Conservation (phyloP, 805 yeast species). For the Kluyveromyces starmeri region DNA sequence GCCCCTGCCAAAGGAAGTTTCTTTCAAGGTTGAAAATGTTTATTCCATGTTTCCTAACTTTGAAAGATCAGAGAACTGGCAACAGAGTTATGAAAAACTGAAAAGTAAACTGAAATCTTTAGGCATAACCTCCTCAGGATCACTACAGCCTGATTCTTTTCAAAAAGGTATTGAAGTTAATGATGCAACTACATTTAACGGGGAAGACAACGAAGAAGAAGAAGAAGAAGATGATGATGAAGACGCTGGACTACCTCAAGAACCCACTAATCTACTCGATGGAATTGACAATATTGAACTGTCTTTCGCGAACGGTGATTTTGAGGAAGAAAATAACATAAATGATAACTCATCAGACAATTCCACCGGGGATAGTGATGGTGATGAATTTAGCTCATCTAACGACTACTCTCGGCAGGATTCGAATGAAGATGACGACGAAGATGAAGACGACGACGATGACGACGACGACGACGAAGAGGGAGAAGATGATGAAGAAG, state of each 20-base stretch:
- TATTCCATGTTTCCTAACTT: conserved; percentile 28
- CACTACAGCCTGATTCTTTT: neutral
- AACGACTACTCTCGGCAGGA: too few relatives aligned
- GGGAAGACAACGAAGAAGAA: conserved; percentile 19
- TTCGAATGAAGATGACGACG: conserved; percentile 5
- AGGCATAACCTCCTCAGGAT: conserved; percentile 2
- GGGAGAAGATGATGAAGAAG: conserved; percentile 11
- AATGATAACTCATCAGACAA: conserved; percentile 14
- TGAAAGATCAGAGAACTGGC: conserved; percentile 30
- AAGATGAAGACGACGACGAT: conserved; percentile 7
- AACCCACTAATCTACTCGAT: neutral
- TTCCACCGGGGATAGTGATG: conserved; percentile 13
- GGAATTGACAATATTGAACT: conserved; percentile 1
- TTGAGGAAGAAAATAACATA: conserved; percentile 13
- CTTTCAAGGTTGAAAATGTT: conserved; percentile 41
- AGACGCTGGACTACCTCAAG: conserved; percentile 13
- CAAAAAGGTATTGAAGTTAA: conserved; percentile 12
- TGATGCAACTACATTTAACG: conserved; percentile 20
- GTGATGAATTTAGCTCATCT: neutral
- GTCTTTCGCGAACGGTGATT: conserved; percentile 6
- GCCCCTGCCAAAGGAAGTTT: conserved; percentile 57
- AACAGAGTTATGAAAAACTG: conserved; percentile 37
- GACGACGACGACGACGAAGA: conserved; percentile 17
- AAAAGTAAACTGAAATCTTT: conserved; percentile 7
- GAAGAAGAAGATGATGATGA: conserved; percentile 27